A percentile compares a stretch with the other conserved stretches of the same genome.
These are phyloP conservation scores for Fusarium algeriense DNA, from an alignment of 2,329 filamentous ascomycete species.

Conservation along the genomic window DNA sequence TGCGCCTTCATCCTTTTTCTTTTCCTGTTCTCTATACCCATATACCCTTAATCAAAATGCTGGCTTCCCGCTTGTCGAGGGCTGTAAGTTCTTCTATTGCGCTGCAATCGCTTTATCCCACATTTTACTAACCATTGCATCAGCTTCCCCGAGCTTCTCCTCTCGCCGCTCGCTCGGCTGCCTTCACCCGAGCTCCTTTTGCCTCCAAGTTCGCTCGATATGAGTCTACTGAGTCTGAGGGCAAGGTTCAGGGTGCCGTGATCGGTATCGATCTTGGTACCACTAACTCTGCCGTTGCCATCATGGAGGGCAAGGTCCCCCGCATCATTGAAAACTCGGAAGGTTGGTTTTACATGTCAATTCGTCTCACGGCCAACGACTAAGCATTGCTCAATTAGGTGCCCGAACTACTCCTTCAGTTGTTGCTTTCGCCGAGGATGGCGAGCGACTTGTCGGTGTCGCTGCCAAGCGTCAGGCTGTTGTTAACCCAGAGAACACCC, in stretches of 20 bases:
- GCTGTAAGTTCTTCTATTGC: constrained; percentile 71
- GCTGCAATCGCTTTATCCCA: constrained; percentile 8
- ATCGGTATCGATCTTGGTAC: constrained; percentile 99
- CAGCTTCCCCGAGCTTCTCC: constrained; percentile 84
- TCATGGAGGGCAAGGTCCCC: constrained; percentile 97
- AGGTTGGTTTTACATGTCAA: constrained; percentile 65
- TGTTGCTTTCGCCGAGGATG: constrained; percentile 94
- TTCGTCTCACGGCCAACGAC: background rate
- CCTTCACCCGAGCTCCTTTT: constrained; percentile 76
- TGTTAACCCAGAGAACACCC: constrained; percentile 97
- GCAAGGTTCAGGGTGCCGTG: constrained; percentile 92
- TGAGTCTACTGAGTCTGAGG: constrained; percentile 70
- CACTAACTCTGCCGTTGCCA: constrained; percentile 95
- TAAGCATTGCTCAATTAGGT: constrained; percentile 44
- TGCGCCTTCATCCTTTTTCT: constrained; percentile 50
- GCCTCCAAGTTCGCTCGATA: constrained; percentile 81
- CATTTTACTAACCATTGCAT: constrained; percentile 34
- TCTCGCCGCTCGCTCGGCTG: constrained; percentile 75
- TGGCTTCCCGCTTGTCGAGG: constrained; percentile 78
- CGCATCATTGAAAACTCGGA: constrained; percentile 99
- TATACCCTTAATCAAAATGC: constrained; percentile 67
- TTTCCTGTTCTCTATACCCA: constrained; percentile 53
- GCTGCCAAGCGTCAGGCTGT: constrained; percentile 98
- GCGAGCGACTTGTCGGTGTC: constrained; percentile 95
- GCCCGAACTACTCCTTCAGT: constrained; percentile 74